Conservation (phyloP, 306 rosid genomes). For the Mimosa pudica region DNA sequence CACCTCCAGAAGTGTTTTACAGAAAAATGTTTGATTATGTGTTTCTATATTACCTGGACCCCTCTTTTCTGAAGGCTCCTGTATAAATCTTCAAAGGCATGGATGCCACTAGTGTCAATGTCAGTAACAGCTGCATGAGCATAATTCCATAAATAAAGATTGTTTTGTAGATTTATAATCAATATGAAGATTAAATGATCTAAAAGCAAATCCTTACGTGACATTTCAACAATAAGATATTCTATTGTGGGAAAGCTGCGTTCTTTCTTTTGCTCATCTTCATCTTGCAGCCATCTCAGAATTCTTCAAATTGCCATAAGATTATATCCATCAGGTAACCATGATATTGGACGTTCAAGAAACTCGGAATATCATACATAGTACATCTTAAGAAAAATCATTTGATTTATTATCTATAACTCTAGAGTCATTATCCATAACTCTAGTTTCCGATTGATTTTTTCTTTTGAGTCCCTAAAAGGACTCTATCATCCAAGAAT, state of each 20-base stretch:
- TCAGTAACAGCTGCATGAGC: constrained; percentile 69
- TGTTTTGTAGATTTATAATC: background rate
- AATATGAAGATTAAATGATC: background rate
- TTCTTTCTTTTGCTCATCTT: constrained; percentile 42
- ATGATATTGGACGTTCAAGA: background rate
- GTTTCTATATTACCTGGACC: constrained; percentile 45
- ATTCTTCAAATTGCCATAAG: constrained; percentile 47
- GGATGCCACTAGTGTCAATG: constrained; percentile 84
- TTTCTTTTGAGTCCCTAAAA: too few species aligned
- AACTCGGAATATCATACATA: background rate
- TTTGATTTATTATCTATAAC: too few species aligned
- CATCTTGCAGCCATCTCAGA: constrained; percentile 71
- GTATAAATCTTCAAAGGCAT: constrained; percentile 56
- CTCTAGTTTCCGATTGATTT: too few species aligned
- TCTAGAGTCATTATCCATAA: too few species aligned
- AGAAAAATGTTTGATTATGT: background rate
- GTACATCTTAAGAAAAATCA: background rate
- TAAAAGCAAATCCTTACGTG: constrained; percentile 58
- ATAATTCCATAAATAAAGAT: background rate
- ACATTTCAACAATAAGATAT: constrained; percentile 65
- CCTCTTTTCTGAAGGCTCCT: constrained; percentile 58
- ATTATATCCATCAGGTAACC: background rate
- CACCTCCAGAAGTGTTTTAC: background rate
- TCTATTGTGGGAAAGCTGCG: constrained; percentile 38
- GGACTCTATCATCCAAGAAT: too few species aligned